A percentile compares a stretch with the other conserved stretches of the same genome.
These are phyloP conservation scores for Quercus alba DNA, from an alignment of 306 rosid genomes.

Conservation along the genomic window DNA sequence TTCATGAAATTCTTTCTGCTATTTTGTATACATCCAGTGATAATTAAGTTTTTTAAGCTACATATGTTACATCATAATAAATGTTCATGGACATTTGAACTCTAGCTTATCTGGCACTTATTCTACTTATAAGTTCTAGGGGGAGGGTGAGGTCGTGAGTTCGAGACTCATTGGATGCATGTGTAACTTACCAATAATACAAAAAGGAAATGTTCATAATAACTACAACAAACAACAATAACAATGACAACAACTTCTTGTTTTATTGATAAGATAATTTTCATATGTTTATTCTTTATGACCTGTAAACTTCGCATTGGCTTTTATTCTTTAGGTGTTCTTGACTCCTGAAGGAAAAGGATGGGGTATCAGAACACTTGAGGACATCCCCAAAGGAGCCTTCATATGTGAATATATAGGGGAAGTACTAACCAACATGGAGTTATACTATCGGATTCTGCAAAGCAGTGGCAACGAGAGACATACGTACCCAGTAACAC, in stretches of 20 bases:
- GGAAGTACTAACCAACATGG: constrained; percentile 79
- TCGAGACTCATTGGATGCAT: too few relatives aligned
- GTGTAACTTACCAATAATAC: too few relatives aligned
- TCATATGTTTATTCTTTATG: constrained; percentile 7
- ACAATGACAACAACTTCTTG: background rate
- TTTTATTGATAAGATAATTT: background rate
- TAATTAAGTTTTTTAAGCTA: background rate
- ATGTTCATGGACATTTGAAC: background rate
- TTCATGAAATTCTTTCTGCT: background rate
- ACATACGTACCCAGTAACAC: constrained; percentile 87
- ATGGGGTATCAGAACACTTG: constrained; percentile 83
- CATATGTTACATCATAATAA: background rate
- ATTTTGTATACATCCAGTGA: background rate
- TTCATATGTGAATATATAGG: constrained; percentile 89
- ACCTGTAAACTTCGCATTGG: constrained; percentile 2
- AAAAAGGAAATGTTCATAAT: too few relatives aligned
- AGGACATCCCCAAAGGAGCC: constrained; percentile 69
- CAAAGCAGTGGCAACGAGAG: constrained; percentile 41
- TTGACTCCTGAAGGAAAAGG: constrained; percentile 70
- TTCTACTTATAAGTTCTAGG: too few relatives aligned
- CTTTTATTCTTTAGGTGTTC: constrained; percentile 56
- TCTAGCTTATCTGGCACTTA: too few relatives aligned
- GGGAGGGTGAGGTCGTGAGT: too few relatives aligned
- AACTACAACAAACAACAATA: background rate
- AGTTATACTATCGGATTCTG: constrained; percentile 61